Conservation (phyloP, 352 stramenopile genomes). For the Phytophthora meadii region DNA sequence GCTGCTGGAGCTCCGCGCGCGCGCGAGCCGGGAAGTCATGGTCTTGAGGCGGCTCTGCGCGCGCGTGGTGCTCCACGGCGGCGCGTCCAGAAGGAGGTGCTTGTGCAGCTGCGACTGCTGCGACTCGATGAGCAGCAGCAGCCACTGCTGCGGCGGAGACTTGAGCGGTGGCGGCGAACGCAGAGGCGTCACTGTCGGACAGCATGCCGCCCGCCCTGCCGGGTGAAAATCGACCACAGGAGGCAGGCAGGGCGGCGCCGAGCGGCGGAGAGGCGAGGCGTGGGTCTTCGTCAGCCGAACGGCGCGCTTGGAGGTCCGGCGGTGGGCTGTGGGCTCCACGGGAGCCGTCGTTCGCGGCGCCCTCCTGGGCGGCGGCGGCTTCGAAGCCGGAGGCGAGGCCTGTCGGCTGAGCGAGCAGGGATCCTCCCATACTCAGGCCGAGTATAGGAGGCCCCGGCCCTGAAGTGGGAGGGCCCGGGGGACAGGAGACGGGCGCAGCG, state of each 20-base stretch:
- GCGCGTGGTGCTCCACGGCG: no score
- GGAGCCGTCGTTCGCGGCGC: not conserved
- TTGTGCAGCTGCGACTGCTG: no score
- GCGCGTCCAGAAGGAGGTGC: no score
- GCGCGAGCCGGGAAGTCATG: no score
- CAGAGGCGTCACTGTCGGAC: not conserved
- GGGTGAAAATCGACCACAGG: not conserved
- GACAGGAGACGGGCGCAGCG: not conserved
- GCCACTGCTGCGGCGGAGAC: not conserved
- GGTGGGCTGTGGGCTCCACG: not conserved
- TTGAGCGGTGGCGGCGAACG: not conserved
- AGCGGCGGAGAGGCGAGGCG: no score
- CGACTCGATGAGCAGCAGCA: no score
- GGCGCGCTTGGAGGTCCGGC: not conserved
- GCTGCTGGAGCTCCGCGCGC: no score
- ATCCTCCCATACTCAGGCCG: not conserved
- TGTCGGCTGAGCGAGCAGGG: not conserved
- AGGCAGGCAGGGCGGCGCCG: not conserved
- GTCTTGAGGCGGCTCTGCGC: no score
- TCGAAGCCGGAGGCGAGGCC: not conserved
- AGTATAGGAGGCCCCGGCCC: not conserved
- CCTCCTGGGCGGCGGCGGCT: not conserved
- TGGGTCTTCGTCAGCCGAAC: not conserved
- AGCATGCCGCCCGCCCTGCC: conserved; percentile 10
- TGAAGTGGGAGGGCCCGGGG: not conserved